phyloP scores from a whole-genome alignment of 306 rosid genomes.

The Elaeagnus macrophylla region DNA sequence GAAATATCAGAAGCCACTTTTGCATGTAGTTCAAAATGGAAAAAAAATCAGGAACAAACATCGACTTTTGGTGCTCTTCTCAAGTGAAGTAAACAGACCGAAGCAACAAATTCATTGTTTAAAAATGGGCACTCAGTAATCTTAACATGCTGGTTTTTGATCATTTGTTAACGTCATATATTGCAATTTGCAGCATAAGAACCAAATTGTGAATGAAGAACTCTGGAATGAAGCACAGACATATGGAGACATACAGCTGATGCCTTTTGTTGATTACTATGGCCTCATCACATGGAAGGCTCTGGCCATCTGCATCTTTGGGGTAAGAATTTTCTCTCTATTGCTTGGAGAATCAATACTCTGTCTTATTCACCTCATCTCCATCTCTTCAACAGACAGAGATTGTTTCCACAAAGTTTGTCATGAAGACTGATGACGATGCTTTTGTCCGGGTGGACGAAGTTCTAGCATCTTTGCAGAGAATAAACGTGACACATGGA shows the following conservation, averaged over 20 bases:
- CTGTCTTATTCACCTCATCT: slow-evolving; percentile 27
- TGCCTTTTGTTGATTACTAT: slow-evolving; percentile 99
- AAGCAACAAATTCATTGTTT: no score
- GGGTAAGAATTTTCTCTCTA: slow-evolving; percentile 51
- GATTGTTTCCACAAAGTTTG: slow-evolving; percentile 82
- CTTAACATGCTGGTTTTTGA: no score
- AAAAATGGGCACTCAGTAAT: no score
- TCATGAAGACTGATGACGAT: slow-evolving; percentile 99
- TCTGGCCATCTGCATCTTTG: slow-evolving; percentile 85
- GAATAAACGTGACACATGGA: slow-evolving; percentile 42
- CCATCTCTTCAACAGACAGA: slow-evolving; percentile 59
- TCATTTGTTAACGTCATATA: neutral
- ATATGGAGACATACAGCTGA: slow-evolving; percentile 84
- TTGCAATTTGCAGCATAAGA: slow-evolving; percentile 87
- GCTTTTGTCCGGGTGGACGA: slow-evolving; percentile 92
- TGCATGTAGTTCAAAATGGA: no score
- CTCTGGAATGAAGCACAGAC: slow-evolving; percentile 89
- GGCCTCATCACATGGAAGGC: slow-evolving; percentile 96
- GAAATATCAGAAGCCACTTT: no score
- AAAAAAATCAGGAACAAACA: no score
- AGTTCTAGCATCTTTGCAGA: slow-evolving; percentile 60
- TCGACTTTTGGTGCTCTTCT: no score
- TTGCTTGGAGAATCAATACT: slow-evolving; percentile 11
- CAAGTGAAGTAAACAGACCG: no score
- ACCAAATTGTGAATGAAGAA: slow-evolving; percentile 85